phyloP scores from a whole-genome alignment of 2,329 filamentous ascomycete genomes.

The Trichophyton rubrum region DNA sequence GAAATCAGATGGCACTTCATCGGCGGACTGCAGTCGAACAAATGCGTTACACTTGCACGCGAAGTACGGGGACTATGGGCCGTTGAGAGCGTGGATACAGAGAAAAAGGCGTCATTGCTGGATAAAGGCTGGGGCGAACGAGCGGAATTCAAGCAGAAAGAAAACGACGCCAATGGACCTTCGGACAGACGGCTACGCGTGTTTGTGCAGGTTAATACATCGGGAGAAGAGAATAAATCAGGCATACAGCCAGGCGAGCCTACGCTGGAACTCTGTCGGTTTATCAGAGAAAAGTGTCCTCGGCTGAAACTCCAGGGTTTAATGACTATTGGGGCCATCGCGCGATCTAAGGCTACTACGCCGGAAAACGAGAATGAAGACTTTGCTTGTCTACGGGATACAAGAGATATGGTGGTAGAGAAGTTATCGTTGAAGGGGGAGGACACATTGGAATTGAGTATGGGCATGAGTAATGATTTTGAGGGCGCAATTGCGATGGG shows the following conservation, averaged over 20 bases:
- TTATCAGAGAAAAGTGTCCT: constrained; percentile 59
- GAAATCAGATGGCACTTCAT: constrained; percentile 91
- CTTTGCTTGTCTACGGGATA: constrained; percentile 56
- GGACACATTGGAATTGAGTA: constrained; percentile 67
- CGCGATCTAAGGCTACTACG: constrained; percentile 61
- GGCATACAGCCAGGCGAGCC: constrained; percentile 56
- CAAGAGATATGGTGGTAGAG: constrained; percentile 55
- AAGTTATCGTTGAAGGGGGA: constrained; percentile 43
- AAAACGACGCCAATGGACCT: constrained; percentile 12
- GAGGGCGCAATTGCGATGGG: constrained; percentile 75
- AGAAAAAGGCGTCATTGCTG: constrained; percentile 75
- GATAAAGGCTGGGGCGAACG: constrained; percentile 59
- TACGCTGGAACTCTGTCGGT: constrained; percentile 53
- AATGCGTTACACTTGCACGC: constrained; percentile 72
- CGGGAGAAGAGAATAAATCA: constrained; percentile 72
- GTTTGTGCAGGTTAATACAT: constrained; percentile 93
- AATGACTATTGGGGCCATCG: constrained; percentile 97
- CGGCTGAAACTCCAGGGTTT: constrained; percentile 64
- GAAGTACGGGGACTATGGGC: constrained; percentile 81
- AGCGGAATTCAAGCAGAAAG: constrained; percentile 23
- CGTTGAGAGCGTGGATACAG: constrained; percentile 77
- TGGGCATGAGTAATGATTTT: constrained; percentile 98
- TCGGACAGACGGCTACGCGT: constrained; percentile 45
- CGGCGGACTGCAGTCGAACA: constrained; percentile 82
- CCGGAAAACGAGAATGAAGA: constrained; percentile 82